Conservation (phyloP, 2,329 filamentous ascomycete species). For the Xylariales sp. region DNA sequence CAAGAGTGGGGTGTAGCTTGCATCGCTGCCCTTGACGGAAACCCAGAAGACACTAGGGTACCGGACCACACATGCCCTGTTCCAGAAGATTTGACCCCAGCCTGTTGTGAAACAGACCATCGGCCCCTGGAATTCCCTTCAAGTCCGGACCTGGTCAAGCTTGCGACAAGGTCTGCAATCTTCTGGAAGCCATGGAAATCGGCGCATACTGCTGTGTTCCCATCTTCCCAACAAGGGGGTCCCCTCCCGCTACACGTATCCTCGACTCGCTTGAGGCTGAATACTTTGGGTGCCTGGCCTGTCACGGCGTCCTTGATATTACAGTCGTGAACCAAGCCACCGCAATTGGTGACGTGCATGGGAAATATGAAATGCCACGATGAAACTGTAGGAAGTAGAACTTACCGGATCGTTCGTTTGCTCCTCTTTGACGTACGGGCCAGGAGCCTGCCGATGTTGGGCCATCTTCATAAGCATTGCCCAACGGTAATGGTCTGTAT, state of each 20-base stretch:
- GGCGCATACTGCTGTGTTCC: constrained; percentile 14
- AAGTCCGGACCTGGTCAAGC: constrained; percentile 38
- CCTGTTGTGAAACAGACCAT: constrained; percentile 47
- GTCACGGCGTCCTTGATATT: constrained; percentile 1
- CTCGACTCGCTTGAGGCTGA: constrained; percentile 12
- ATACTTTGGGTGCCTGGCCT: constrained; percentile 6
- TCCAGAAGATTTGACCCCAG: constrained; percentile 34
- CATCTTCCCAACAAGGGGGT: constrained; percentile 9
- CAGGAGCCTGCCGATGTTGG: constrained; percentile 38
- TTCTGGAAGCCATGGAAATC: constrained; percentile 37
- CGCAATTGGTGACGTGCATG: too few relatives aligned
- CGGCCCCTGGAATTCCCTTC: constrained; percentile 42
- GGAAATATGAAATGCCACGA: constrained; percentile 4
- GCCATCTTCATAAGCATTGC: constrained; percentile 41
- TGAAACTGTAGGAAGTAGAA: constrained; percentile 21
- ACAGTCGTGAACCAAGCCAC: constrained; percentile 4
- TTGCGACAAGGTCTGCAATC: constrained; percentile 37
- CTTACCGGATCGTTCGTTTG: constrained; percentile 36
- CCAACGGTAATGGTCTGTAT: constrained; percentile 12
- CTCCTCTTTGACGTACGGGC: constrained; percentile 39
- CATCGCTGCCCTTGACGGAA: constrained; percentile 13
- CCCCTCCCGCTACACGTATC: constrained; percentile 5
- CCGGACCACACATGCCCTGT: constrained; percentile 27
- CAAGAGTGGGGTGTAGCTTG: constrained; percentile 13
- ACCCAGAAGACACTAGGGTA: constrained; percentile 16